A percentile compares a stretch with the other conserved stretches of the same genome.
These are phyloP conservation scores for Dissophora ornata DNA, from an alignment of 192 early-diverging fungal genomes.

Conservation along the genomic window DNA sequence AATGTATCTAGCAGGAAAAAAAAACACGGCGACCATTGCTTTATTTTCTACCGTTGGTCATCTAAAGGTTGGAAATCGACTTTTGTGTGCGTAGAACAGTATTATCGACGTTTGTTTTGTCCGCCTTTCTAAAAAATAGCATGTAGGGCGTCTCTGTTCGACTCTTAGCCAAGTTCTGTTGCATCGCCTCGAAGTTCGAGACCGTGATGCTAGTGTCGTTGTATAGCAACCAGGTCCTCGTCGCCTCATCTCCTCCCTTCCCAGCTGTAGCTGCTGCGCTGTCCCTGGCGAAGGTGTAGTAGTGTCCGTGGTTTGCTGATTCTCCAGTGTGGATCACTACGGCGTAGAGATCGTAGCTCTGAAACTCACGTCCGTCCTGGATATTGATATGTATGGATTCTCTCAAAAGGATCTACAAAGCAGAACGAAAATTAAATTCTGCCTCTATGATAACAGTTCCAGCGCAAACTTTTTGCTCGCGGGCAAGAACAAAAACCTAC, in stretches of 20 bases:
- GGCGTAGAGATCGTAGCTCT: slow-evolving; percentile 55
- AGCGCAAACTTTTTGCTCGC: too few species aligned
- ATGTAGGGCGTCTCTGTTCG: slow-evolving; percentile 60
- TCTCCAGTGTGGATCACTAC: slow-evolving; percentile 62
- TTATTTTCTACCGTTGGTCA: background rate
- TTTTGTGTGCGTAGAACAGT: background rate
- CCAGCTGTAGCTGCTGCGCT: background rate
- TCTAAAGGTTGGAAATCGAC: slow-evolving; percentile 22
- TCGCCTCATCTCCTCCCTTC: background rate
- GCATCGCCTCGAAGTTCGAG: slow-evolving; percentile 40
- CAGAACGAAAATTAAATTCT: background rate
- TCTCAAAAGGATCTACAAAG: slow-evolving; percentile 8
- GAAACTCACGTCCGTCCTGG: slow-evolving; percentile 14
- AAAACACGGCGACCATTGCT: background rate
- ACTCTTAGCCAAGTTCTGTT: slow-evolving; percentile 25
- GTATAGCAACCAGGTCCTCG: slow-evolving; percentile 41
- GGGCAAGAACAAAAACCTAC: slow-evolving; percentile 5
- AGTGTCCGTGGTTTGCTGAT: slow-evolving; percentile 63
- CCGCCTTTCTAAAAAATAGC: slow-evolving; percentile 50
- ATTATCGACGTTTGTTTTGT: background rate
- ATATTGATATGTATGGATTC: slow-evolving; percentile 23
- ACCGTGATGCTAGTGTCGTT: slow-evolving; percentile 51
- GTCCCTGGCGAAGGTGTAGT: slow-evolving; percentile 61
- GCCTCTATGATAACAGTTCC: too few species aligned
- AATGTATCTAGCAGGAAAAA: background rate